These are phyloP conservation scores for Coemansia sp. DNA, from an alignment of 192 early-diverging fungal genomes.

Conservation along the genomic window DNA sequence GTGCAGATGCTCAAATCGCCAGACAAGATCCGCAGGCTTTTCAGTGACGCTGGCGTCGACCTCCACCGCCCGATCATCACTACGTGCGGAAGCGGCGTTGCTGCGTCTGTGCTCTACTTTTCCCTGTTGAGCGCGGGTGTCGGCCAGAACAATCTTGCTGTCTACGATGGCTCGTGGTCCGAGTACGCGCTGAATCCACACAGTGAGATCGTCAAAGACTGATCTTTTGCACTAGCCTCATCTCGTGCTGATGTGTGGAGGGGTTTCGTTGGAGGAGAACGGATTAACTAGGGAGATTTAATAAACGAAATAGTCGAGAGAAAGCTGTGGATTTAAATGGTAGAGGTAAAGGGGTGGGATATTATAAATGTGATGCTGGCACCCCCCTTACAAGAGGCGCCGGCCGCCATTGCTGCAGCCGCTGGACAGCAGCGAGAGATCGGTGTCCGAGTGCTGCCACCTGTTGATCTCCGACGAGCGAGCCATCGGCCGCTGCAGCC, in stretches of 20 bases:
- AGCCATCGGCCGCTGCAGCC: constrained; percentile 8
- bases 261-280: no score
- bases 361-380: no score
- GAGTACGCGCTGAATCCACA: constrained; percentile 78
- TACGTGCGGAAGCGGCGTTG: constrained; percentile 88
- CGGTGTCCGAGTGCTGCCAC: constrained; percentile 47
- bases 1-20: constrained; percentile 51
- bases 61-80: constrained; percentile 71
- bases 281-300: no score
- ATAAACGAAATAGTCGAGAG: not conserved
- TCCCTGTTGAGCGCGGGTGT: constrained; percentile 72
- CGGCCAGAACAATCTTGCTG: constrained; percentile 58
- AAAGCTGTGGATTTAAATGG: not conserved
- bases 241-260: no score
- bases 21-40: constrained; percentile 60
- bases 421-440: constrained; percentile 37
- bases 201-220: constrained; percentile 68
- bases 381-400: constrained; percentile 24
- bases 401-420: constrained; percentile 29
- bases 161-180: constrained; percentile 93
- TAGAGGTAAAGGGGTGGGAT: no score
- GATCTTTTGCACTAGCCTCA: no score
- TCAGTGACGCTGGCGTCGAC: constrained; percentile 66
- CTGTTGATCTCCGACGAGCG: constrained; percentile 19
- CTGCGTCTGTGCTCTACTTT: constrained; percentile 80